Percentiles rank a stretch among this genome's conserved stretches.
Evolutionary conservation across 768 basidiomycete genomes (phyloP).

Genomic region (Trametes villosa): DNA sequence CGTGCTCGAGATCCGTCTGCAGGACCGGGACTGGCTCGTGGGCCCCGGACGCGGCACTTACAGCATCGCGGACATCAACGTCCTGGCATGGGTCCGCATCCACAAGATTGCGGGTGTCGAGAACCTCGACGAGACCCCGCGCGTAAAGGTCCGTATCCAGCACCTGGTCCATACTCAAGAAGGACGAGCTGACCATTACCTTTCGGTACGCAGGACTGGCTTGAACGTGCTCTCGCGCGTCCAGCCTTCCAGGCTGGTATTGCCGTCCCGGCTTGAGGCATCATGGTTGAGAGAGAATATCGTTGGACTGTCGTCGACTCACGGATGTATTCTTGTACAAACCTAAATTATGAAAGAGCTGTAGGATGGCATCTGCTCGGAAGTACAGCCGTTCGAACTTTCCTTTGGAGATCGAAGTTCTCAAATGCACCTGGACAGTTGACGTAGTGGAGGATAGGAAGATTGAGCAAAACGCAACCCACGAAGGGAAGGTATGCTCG

Average conservation of each 20-base stretch:
- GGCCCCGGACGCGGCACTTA: slow-evolving; percentile 72
- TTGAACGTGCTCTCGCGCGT: slow-evolving; percentile 35
- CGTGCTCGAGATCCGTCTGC: slow-evolving; percentile 77
- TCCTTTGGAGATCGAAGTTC: too few relatives aligned
- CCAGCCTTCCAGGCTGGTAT: slow-evolving; percentile 25
- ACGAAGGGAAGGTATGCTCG: slow-evolving; percentile 26
- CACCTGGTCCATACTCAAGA: background rate
- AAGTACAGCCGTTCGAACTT: too few relatives aligned
- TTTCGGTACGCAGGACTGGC: slow-evolving; percentile 40
- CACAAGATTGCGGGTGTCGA: slow-evolving; percentile 55
- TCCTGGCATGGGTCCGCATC: slow-evolving; percentile 62
- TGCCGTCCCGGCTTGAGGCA: too few relatives aligned
- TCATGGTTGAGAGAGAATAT: too few relatives aligned
- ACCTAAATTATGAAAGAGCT: background rate
- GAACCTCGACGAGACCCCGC: slow-evolving; percentile 64
- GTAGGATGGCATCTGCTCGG: too few relatives aligned
- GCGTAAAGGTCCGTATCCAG: slow-evolving; percentile 49
- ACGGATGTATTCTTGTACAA: background rate
- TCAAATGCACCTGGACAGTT: background rate
- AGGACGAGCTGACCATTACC: background rate
- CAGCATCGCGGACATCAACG: slow-evolving; percentile 75
- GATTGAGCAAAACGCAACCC: slow-evolving; percentile 13
- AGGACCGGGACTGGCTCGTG: slow-evolving; percentile 73
- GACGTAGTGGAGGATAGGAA: background rate
- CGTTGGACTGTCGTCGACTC: too few relatives aligned